These are phyloP conservation scores for Gossypium anomalum DNA, from an alignment of 345 rosid species.

Conservation along the genomic window DNA sequence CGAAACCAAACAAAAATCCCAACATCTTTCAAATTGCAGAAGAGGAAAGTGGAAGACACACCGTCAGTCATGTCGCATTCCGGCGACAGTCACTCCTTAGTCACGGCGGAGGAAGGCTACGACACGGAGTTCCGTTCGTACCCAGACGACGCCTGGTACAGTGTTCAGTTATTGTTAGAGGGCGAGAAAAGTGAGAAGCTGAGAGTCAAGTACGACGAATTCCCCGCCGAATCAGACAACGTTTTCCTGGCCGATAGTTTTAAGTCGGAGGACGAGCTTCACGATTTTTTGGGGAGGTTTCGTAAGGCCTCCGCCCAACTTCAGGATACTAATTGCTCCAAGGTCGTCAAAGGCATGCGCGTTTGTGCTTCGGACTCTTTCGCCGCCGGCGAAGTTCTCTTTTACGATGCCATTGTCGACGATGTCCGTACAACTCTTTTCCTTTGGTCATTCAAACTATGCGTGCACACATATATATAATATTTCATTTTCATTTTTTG, in stretches of 20 bases:
- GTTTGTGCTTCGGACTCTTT: conserved; percentile 40
- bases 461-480: neutral
- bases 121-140: conserved; percentile 28
- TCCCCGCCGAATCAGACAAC: conserved; percentile 16
- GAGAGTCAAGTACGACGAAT: conserved; percentile 23
- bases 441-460: neutral
- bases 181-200: conserved; percentile 24
- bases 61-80: neutral
- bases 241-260: conserved; percentile 23
- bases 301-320: conserved; percentile 39
- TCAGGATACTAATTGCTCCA: conserved; percentile 39
- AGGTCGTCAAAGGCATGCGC: conserved; percentile 15
- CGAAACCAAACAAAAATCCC: neutral
- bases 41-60: neutral
- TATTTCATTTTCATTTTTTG: neutral
- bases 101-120: neutral
- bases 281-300: conserved; percentile 27
- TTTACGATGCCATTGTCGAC: conserved; percentile 45
- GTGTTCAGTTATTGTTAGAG: conserved; percentile 12
- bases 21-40: neutral
- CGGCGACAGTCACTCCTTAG: neutral
- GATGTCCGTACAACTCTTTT: conserved; percentile 15
- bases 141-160: conserved; percentile 45
- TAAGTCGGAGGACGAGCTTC: conserved; percentile 15
- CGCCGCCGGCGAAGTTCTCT: conserved; percentile 23